phyloP scores from a whole-genome alignment of 169 alveolate genomes.

The Plasmodium blacklocki region DNA sequence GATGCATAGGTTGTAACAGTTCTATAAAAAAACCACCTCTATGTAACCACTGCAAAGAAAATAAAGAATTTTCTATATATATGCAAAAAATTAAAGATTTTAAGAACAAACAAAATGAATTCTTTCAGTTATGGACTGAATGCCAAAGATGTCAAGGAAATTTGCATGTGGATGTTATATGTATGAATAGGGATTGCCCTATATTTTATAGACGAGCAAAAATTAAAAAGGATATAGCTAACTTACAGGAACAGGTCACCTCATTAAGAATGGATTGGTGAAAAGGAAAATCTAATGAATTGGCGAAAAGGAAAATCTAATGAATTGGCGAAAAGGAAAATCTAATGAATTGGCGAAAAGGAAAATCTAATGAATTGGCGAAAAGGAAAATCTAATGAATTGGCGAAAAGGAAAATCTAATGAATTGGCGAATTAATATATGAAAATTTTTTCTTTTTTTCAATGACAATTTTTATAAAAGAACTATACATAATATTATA shows the following conservation, averaged over 20 bases:
- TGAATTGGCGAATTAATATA: too few relatives aligned
- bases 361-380: conserved; percentile 38
- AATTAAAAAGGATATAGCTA: conserved; percentile 91
- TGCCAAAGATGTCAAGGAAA: conserved; percentile 98
- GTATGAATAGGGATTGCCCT: conserved; percentile 98
- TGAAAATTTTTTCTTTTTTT: too few relatives aligned
- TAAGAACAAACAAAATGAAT: conserved; percentile 92
- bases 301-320: too few relatives aligned
- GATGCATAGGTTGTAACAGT: conserved; percentile 96
- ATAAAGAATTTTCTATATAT: conserved; percentile 80
- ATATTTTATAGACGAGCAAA: conserved; percentile 97
- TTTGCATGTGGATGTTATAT: conserved; percentile 95
- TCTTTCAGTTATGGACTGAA: conserved; percentile 96
- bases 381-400: conserved; percentile 10
- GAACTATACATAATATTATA: neutral
- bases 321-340: too few relatives aligned
- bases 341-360: too few relatives aligned
- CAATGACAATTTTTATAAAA: neutral
- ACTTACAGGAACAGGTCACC: conserved; percentile 82
- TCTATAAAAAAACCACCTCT: conserved; percentile 85
- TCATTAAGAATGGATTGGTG: conserved; percentile 77
- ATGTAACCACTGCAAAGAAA: conserved; percentile 82
- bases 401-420: conserved; percentile 8
- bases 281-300: too few relatives aligned
- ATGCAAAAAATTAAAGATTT: conserved; percentile 89